Evolutionary conservation across 2,329 filamentous ascomycete species (phyloP), one percentile per base, ranked within the genome.

Genomic region (Paramyrothecium sp.): DNA sequence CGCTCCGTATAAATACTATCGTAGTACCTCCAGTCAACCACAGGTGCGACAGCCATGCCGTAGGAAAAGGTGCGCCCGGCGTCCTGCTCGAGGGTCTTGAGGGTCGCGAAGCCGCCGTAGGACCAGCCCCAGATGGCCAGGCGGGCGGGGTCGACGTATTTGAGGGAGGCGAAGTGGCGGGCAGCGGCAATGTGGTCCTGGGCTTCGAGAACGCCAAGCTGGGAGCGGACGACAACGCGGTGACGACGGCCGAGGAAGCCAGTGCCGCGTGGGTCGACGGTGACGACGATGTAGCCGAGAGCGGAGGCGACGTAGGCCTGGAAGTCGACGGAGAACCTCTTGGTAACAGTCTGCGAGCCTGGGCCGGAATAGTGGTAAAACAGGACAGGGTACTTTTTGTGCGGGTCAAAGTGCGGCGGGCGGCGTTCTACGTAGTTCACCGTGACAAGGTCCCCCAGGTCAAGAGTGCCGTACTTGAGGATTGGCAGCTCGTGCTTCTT

Each of bases 111-210:
- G 12, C 95, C 95, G 57, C 95, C 95, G 69, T 95, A 99, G 61
- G 91, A 96, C 95, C 95, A 99, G 51, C 95, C 95, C 95, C 95
- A 99, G 69, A 99, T 96, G 20, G 92, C 93, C 64, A 99, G 85
- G 55, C 90, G 86, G 7, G 86, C 81, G 23, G 84, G 79, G 71
- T 99, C 96, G 16, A 97, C 88, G 72, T 99, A 98, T 16, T 83
- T 75, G 70, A 92, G 94, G 41, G 79, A 78, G 0, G 89, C 89
- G 88, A 92, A 98, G 62, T 89, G 85, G 73, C 93, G 90, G 3
- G 91, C 95, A 1, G 92, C 90, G 23, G 88, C 90, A 63, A 99
- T 98, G 73, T 99, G 95, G 72, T 98, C 95, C 44, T 86, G 81
- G 1, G 94, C 86, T 77, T 99, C 95, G 69, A 88, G 91, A 66